Evolutionary conservation across 306 rosid species (phyloP), one percentile per base, ranked within the genome.

Genomic region (Gynostemma pentaphyllum): DNA sequence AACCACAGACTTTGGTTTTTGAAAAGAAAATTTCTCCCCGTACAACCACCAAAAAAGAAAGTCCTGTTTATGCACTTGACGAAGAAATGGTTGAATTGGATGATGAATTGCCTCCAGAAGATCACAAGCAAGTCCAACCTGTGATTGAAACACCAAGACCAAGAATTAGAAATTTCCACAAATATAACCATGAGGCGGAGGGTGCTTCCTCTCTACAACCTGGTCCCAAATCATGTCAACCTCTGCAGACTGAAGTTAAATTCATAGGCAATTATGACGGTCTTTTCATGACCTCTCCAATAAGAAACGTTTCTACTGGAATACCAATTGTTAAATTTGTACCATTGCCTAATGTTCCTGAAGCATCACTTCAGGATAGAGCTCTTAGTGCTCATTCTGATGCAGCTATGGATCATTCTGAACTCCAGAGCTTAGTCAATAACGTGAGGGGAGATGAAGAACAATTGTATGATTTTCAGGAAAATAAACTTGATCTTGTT

Each of bases 11-110:
- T 68, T 67, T 80, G 32, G 63, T 80, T 62, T 74, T 36, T 67
- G 69, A 74, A 65, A 74, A 64, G 53, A 72, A 56, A 75, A 72
- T 37, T 81, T 75, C 67, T 66, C 39, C 53, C 24, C 64, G 19
- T 28, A 30, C 51, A 16, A 59, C 73, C 26, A 18, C 68, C 5
- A 22, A 56, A 57, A 68, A 66, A 26, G 47, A 13, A 60, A 62
- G 49, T 22, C 28, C 76, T 19, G 21, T 41, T 6, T 32, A 18
- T 70, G 81, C 46, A 56, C 56, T 62, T 69, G 85, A 84, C 71
- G 90, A 83, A 79, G 82, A 82, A 72, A 79, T 79, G 76, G 61
- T 52, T 12, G 85, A 75, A 41, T 53, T 32, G 60, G 79, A 66
- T 66, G 72, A 73, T 66, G 72, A 40, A 70, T 67, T 74, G 67